Percentiles rank a stretch among this genome's conserved stretches.
Evolutionary conservation across 306 rosid genomes (phyloP).

Genomic region (Arachis hypogaea): DNA sequence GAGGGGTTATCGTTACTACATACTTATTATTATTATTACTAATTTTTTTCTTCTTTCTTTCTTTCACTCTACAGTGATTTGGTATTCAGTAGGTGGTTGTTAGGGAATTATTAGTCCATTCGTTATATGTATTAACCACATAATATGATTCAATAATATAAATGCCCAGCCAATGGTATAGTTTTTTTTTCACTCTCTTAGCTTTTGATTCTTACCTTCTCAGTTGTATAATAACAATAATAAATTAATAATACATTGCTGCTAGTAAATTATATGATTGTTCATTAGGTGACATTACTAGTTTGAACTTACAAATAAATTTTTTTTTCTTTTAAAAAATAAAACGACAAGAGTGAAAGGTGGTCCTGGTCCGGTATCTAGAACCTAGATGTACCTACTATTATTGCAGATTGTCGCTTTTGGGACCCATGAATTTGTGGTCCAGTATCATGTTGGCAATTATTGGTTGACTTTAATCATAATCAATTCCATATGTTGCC

Average conservation of each 20-base stretch:
- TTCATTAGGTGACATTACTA: too few relatives aligned
- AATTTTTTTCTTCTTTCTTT: slow-evolving; percentile 9
- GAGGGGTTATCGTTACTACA: slow-evolving; percentile 4
- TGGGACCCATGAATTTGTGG: slow-evolving; percentile 33
- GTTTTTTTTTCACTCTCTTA: slow-evolving; percentile 21
- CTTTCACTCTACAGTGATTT: slow-evolving; percentile 38
- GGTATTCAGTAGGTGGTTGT: slow-evolving; percentile 45
- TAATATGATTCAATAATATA: slow-evolving; percentile 58
- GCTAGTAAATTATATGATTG: too few relatives aligned
- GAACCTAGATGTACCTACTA: too few relatives aligned
- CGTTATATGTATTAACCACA: slow-evolving; percentile 61
- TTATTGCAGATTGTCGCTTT: slow-evolving; percentile 13
- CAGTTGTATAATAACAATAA: not conserved
- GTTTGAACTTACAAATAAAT: too few relatives aligned
- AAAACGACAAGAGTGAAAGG: too few relatives aligned
- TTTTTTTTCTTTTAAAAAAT: too few relatives aligned
- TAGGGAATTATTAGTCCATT: slow-evolving; percentile 52
- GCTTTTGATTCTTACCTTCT: slow-evolving; percentile 10
- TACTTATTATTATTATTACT: not conserved
- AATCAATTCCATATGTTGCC: not conserved
- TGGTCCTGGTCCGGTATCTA: too few relatives aligned
- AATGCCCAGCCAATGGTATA: slow-evolving; percentile 44
- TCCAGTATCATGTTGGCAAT: slow-evolving; percentile 31
- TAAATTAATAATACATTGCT: too few relatives aligned
- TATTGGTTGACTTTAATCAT: not conserved